Evolutionary conservation across 176 grass and related monocot genomes (phyloP), one percentile per base, ranked within the genome.

Genomic region (Areca catechu): DNA sequence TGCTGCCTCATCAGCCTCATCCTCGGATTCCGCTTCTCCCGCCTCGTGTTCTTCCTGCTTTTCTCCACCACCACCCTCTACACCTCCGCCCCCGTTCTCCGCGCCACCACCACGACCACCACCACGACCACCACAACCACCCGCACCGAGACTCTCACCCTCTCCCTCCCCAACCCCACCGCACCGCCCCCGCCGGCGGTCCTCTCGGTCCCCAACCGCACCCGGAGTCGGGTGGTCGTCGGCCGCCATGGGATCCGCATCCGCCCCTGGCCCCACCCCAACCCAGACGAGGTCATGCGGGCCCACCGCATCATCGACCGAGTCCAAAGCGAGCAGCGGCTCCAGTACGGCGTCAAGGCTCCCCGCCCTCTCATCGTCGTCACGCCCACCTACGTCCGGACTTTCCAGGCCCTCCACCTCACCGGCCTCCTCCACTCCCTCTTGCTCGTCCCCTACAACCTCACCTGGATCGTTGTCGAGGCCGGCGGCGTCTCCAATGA

Each of bases 1-100:
- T 96, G 89, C 80, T 96, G 92, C 71, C 65, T 72, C 19, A 81
- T 79, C 5, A 84, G 83, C 77, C 89, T 86, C 75, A 74, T 89
- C 20, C 83, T 96, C 16, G 86, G 92, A 19, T 96, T 96, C 77
- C 86, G 86, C 47, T 90, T 90, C 77, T 96, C 92, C 2, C 92
- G 92, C 50, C 92, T 96, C 52, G 78, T 90, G 65, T 82, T 96
- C 20, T 96, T 69, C 80, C 80, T 96, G 18, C 76, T 96, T 61
- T 90, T 96, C 82, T 88, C 85, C 19, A 61, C 91, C 4, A 30
- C 91, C 14, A 73, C 74, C 37, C 68, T 64, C 52, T 62, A 78
- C 51, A 43, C 71, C 29, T 69, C 71, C 1, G 24, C 74, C 50
- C 53, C 73, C 52, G 22, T 66, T 47, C 64, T 71, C 60, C 56